Evolutionary conservation across 148 eudicot species (phyloP), one percentile per base, ranked within the genome.

Genomic region (Nepenthes mirabilis): DNA sequence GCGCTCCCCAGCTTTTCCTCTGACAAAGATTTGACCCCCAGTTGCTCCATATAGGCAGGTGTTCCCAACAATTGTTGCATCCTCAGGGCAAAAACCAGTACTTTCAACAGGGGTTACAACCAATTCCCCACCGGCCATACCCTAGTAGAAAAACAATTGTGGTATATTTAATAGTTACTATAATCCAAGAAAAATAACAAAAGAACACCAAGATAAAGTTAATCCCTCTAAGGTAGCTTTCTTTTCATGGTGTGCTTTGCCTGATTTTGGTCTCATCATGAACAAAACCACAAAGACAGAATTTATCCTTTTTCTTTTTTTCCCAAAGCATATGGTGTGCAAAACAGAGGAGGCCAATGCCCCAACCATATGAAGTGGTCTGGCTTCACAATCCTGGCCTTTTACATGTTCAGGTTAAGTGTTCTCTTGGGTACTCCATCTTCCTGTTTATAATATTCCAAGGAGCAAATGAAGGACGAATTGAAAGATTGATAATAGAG

Each of bases 111-210:
- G 96, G 34, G 80, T 75, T 43, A 93, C 83, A n/a, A 93, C 85
- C 75, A 93, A 55, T 72, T 93, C 96, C 13, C 99, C 99, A 51
- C 99, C 99, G 68, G 99, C 96, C 99, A 93, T 88, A 71, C 99
- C 91, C 96, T 93, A 43, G 33, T 34, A 32, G 47, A 58, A 34
- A 56, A 36, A 51, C 37, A 6, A 54, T 54, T 54, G 8, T 0
- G 5, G 11, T 2, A 54, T 14, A 5, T 14, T 54, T 14, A 54
- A 8, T 54, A 23, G 6, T 54, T 54, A n/a, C 23, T 23, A 23
- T 23, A 23, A 23, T 23, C 23, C 23, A 23, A 23, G 23, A 23
- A 23, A 23, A 23, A 23, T 23, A 7, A 54, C 11, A 33, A 33
- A 33, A 3, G 13, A 23, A 23, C 11, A 33, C 58, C 35, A 55